phyloP scores from a whole-genome alignment of 176 grass and related monocot genomes.

The Oryza officinalis region DNA sequence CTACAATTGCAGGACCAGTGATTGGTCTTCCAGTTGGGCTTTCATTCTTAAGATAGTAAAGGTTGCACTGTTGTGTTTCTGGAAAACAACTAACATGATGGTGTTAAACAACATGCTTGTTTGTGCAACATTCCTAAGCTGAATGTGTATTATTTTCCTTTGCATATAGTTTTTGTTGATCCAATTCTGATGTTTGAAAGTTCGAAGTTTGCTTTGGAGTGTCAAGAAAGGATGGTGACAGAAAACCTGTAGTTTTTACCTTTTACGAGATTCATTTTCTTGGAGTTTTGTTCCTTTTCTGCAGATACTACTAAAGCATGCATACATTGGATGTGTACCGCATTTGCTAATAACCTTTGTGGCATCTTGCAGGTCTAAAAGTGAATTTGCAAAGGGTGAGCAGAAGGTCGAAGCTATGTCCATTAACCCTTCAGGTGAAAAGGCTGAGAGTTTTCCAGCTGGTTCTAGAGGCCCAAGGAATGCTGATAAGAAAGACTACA shows the following conservation, averaged over 20 bases:
- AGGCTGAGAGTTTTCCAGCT: slow-evolving; percentile 47
- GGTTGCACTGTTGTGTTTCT: background rate
- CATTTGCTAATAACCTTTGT: slow-evolving; percentile 17
- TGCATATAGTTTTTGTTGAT: background rate
- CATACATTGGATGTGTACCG: background rate
- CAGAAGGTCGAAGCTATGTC: slow-evolving; percentile 54
- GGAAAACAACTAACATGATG: background rate
- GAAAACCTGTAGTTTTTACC: slow-evolving; percentile 6
- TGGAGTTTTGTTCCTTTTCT: background rate
- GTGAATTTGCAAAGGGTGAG: slow-evolving; percentile 69
- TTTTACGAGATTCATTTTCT: background rate
- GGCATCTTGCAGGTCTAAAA: slow-evolving; percentile 54
- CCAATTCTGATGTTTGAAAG: background rate
- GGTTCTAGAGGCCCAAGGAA: slow-evolving; percentile 68
- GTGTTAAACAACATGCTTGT: background rate
- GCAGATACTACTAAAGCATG: background rate
- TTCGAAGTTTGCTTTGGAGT: slow-evolving; percentile 19
- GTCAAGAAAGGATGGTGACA: background rate
- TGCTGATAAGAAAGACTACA: slow-evolving; percentile 62
- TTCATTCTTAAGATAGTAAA: slow-evolving; percentile 2
- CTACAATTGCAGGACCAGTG: background rate
- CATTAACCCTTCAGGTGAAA: slow-evolving; percentile 48
- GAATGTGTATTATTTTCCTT: background rate
- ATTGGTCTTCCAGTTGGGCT: background rate
- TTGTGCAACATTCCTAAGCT: background rate